phyloP scores from a whole-genome alignment of 2,329 filamentous ascomycete species.

The Drechslera avenae region DNA sequence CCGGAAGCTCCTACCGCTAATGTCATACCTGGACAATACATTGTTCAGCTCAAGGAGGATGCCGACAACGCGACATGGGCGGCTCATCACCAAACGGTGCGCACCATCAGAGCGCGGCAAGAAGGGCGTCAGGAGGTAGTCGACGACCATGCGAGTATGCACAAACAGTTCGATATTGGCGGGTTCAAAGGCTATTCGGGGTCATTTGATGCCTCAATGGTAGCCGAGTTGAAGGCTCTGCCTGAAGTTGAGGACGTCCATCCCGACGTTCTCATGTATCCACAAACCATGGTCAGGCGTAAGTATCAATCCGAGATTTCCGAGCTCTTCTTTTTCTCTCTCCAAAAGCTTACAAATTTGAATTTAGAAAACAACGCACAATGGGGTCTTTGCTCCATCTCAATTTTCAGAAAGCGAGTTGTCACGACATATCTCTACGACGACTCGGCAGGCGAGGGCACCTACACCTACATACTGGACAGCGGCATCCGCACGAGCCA shows the following conservation, averaged over 20 bases:
- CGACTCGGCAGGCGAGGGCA: constrained; percentile 24
- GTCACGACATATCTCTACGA: constrained; percentile 36
- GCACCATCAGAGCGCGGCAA: constrained; percentile 36
- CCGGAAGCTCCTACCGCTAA: neutral
- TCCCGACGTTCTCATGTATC: constrained; percentile 35
- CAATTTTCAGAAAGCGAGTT: constrained; percentile 19
- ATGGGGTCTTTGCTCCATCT: constrained; percentile 42
- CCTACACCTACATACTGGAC: constrained; percentile 62
- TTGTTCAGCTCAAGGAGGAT: constrained; percentile 50
- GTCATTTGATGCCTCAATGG: constrained; percentile 34
- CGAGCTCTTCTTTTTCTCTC: too few relatives aligned
- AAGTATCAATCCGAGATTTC: too few relatives aligned
- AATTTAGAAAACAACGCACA: constrained; percentile 20
- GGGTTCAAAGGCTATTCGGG: constrained; percentile 41
- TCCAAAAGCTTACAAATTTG: constrained; percentile 10
- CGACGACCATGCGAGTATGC: constrained; percentile 22
- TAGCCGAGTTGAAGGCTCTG: constrained; percentile 36
- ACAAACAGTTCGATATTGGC: constrained; percentile 34
- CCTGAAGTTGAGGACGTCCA: constrained; percentile 35
- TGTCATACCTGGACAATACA: constrained; percentile 50
- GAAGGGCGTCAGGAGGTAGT: constrained; percentile 24
- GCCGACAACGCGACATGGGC: constrained; percentile 30
- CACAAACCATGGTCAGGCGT: constrained; percentile 26
- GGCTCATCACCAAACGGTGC: constrained; percentile 32
- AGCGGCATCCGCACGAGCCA: constrained; percentile 65